Percentiles rank a stretch among this genome's conserved stretches.
Evolutionary conservation across 306 rosid species (phyloP).

Genomic region (Medicago arabica): DNA sequence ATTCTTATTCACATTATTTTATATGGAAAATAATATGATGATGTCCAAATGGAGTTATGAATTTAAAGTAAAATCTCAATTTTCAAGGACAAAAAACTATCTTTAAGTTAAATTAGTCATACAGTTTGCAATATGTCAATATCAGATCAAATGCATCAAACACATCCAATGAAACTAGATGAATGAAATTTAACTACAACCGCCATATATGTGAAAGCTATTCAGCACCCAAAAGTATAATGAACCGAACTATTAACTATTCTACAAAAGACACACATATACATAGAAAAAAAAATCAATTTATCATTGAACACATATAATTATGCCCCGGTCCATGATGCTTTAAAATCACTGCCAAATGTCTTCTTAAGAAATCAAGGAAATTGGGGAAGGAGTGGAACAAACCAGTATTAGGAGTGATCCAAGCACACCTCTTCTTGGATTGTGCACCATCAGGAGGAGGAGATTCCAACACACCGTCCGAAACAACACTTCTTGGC

Average conservation of each 20-base stretch:
- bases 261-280: not conserved
- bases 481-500: constrained; percentile 82
- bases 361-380: not conserved
- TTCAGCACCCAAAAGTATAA: constrained; percentile 25
- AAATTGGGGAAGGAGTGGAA: constrained; percentile 40
- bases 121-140: not conserved
- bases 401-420: constrained; percentile 85
- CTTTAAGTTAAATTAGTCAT: constrained; percentile 11
- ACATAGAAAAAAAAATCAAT: constrained; percentile 1
- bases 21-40: not conserved
- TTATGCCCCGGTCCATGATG: not conserved
- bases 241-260: constrained; percentile 27
- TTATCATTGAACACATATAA: constrained; percentile 11
- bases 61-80: constrained; percentile 17
- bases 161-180: not conserved
- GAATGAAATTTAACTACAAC: constrained; percentile 32
- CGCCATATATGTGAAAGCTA: constrained; percentile 1
- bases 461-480: constrained; percentile 66
- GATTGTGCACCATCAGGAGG: constrained; percentile 55
- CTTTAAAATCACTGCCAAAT: constrained; percentile 19
- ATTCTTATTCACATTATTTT: constrained; percentile 17
- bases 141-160: constrained; percentile 27
- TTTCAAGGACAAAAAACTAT: constrained; percentile 26
- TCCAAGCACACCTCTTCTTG: constrained; percentile 84
- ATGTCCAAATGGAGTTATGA: constrained; percentile 20